phyloP scores from a whole-genome alignment of 2,329 filamentous ascomycete genomes.

The Stagonosporopsis tanaceti region DNA sequence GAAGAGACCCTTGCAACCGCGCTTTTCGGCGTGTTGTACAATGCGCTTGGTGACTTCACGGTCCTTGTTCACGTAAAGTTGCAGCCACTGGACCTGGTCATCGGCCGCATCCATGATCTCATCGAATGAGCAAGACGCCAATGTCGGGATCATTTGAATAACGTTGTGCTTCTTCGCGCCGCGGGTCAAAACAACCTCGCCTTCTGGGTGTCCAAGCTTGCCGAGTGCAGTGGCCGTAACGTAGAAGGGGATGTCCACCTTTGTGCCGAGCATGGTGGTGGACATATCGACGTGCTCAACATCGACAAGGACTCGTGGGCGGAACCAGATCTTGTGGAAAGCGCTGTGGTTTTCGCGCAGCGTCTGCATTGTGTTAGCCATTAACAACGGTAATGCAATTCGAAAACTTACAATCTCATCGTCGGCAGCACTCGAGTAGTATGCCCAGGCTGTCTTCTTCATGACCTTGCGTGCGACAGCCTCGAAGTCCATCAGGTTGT shows the following conservation, averaged over 20 bases:
- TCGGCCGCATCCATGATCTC: conserved; percentile 88
- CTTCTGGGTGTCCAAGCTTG: conserved; percentile 92
- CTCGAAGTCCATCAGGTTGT: conserved; percentile 79
- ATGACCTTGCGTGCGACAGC: conserved; percentile 87
- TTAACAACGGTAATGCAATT: too few species aligned
- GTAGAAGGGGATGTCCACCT: conserved; percentile 88
- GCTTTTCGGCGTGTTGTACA: conserved; percentile 86
- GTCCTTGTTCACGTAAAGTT: conserved; percentile 96
- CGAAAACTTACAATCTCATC: conserved; percentile 75
- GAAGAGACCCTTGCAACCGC: conserved; percentile 94
- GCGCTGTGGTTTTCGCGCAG: conserved; percentile 94
- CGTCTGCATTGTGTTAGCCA: conserved; percentile 64
- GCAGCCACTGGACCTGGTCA: conserved; percentile 92
- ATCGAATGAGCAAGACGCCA: conserved; percentile 96
- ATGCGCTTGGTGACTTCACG: conserved; percentile 88
- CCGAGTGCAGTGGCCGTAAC: conserved; percentile 95
- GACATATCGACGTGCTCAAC: conserved; percentile 86
- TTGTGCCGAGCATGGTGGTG: conserved; percentile 93
- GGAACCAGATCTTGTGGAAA: conserved; percentile 98
- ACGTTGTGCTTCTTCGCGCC: conserved; percentile 87
- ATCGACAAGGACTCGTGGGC: conserved; percentile 85
- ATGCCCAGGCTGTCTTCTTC: conserved; percentile 97
- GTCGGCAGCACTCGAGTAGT: conserved; percentile 93
- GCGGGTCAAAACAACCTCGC: conserved; percentile 88
- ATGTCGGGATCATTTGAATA: conserved; percentile 97